Base-by-base conservation (phyloP, 441 rosid species). In the Macaranga tanarius region DNA sequence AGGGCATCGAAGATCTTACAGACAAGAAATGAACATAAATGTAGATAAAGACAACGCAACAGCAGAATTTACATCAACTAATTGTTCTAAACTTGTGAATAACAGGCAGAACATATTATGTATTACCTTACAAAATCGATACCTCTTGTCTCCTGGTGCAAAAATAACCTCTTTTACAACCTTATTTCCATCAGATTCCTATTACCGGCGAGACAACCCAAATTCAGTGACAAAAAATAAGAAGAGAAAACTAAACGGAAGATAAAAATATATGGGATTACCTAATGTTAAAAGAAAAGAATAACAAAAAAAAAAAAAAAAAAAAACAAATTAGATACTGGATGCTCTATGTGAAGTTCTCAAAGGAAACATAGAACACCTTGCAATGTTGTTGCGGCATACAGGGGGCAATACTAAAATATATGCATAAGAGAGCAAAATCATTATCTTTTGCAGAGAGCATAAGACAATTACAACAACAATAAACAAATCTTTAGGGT, bases 51-150 rank as follows among this genome's bases (percentile, higher is more conserved):
- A 17, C 1, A 19, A 7, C 2, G 19, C 62, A 50, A 50, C 15
- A 66, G 59, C 38, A 15, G 10, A 55, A 0, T 5, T 51, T 7
- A 51, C 10, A 44, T 59, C 65, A 23, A 10, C 16, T 56, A 65
- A 13, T 60, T 28, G 56, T 40, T 40, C 44, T 28, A 28, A 28
- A 28, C 31, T 1, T 28, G 31, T 28, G 31, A 28, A 28, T 28
- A 28, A 28, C 1, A 28, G 31, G 10, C 10, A 40, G 40, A 71
- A 75, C 47, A 67, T 65, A 34, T 62, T 54, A 42, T 8, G 10
- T 19, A 55, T 76, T 86, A 93, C 98, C 98, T 93, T 93, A 79
- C 97, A 91, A 44, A 55, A 91, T 44, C 95, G 90, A 72, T 85
- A 93, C 78, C 80, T 91, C 82, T 84, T 92, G 38, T 71, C 80